A percentile compares a stretch with the other conserved stretches of the same genome.
Conservation (phyloP, 2,329 filamentous ascomycete genomes). For the Pseudopyrenochaeta lycopersici region DNA sequence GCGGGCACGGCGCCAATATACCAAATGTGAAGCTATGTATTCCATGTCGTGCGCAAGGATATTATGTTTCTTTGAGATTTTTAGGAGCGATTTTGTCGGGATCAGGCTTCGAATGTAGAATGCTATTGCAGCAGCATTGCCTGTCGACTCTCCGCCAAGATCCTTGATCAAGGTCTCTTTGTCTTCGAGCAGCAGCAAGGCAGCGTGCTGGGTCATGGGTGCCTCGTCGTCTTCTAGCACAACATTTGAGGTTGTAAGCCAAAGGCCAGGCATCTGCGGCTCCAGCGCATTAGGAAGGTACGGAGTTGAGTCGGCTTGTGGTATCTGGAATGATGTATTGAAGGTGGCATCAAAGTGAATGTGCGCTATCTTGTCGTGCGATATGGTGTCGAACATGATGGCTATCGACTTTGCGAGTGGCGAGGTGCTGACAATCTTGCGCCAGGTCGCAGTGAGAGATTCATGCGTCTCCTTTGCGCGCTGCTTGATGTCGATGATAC, state of each 20-base stretch:
- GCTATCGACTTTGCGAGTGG: constrained; percentile 84
- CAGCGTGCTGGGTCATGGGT: constrained; percentile 84
- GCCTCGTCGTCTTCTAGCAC: constrained; percentile 74
- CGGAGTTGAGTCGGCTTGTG: constrained; percentile 71
- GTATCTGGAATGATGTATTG: constrained; percentile 70
- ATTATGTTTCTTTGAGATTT: constrained; percentile 74
- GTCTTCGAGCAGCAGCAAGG: constrained; percentile 83
- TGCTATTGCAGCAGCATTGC: constrained; percentile 78
- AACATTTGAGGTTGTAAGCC: constrained; percentile 87
- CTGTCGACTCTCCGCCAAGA: constrained; percentile 74
- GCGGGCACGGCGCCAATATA: constrained; percentile 94
- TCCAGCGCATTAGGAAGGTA: constrained; percentile 76
- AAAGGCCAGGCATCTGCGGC: constrained; percentile 76
- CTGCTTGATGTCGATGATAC: constrained; percentile 81
- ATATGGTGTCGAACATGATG: constrained; percentile 82
- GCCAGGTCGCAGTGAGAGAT: constrained; percentile 74
- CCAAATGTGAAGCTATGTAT: constrained; percentile 88
- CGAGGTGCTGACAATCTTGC: constrained; percentile 74
- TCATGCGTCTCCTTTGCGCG: constrained; percentile 75
- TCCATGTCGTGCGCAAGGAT: constrained; percentile 84
- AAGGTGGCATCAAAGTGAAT: constrained; percentile 74
- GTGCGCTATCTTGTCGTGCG: constrained; percentile 85
- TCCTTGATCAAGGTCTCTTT: constrained; percentile 80
- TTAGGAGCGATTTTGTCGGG: constrained; percentile 73
- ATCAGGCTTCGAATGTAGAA: constrained; percentile 71